Evolutionary conservation across 2,329 filamentous ascomycete genomes (phyloP).

Genomic region (Coniosporium tulheliwenetii): DNA sequence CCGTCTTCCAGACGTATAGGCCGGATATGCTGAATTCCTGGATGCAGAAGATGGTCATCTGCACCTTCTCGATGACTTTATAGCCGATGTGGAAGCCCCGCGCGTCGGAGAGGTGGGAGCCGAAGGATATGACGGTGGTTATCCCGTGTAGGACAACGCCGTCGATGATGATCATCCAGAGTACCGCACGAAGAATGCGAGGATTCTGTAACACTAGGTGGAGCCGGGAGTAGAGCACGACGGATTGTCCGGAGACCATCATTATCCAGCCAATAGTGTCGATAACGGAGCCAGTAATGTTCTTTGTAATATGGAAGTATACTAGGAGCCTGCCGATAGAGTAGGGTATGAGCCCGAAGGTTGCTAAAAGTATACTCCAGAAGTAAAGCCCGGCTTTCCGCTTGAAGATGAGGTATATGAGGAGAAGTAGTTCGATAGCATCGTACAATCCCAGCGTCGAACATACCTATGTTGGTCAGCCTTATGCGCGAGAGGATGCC

Average conservation of each 20-base stretch:
- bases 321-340: slow-evolving; percentile 32
- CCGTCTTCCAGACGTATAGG: slow-evolving; percentile 15
- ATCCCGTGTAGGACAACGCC: slow-evolving; percentile 36
- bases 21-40: slow-evolving; percentile 20
- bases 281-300: slow-evolving; percentile 23
- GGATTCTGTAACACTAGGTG: slow-evolving; percentile 41
- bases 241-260: slow-evolving; percentile 46
- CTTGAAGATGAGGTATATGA: slow-evolving; percentile 32
- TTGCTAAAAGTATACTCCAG: slow-evolving; percentile 29
- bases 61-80: slow-evolving; percentile 27
- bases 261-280: slow-evolving; percentile 40
- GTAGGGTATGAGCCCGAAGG: slow-evolving; percentile 30
- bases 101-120: slow-evolving; percentile 25
- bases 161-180: slow-evolving; percentile 43
- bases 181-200: slow-evolving; percentile 30
- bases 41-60: slow-evolving; percentile 26
- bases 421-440: slow-evolving; percentile 27
- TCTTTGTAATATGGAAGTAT: slow-evolving; percentile 20
- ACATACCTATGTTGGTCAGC: background rate
- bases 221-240: slow-evolving; percentile 47
- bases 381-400: slow-evolving; percentile 32
- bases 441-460: slow-evolving; percentile 18
- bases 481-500: too few relatives aligned
- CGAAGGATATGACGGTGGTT: slow-evolving; percentile 40
- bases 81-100: slow-evolving; percentile 21